phyloP scores from a whole-genome alignment of 1,284 basidiomycete genomes.

The Earliella scabrosa region DNA sequence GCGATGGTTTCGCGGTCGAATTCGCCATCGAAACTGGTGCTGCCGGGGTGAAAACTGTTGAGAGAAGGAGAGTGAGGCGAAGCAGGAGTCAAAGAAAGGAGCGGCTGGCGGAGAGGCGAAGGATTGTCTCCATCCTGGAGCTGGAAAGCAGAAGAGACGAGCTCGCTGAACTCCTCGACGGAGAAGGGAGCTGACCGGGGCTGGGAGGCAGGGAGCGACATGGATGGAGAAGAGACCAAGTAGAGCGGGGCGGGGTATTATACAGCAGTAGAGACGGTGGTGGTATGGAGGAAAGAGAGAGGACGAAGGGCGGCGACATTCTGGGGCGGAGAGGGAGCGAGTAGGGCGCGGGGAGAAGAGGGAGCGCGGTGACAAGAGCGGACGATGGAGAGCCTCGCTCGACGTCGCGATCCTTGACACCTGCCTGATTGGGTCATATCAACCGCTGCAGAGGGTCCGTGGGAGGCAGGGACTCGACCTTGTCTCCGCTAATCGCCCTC shows the following conservation, averaged over 20 bases:
- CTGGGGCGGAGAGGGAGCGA: neutral
- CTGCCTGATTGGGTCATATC: constrained; percentile 20
- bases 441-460: neutral
- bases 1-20: constrained; percentile 15
- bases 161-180: constrained; percentile 30
- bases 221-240: constrained; percentile 15
- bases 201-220: constrained; percentile 15
- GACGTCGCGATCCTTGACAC: constrained; percentile 22
- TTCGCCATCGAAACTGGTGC: constrained; percentile 17
- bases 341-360: constrained; percentile 8
- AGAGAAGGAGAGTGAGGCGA: constrained; percentile 14
- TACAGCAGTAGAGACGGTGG: constrained; percentile 19
- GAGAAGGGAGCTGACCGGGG: constrained; percentile 25
- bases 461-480: neutral
- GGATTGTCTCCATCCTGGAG: constrained; percentile 13
- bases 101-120: constrained; percentile 10
- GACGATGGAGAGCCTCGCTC: constrained; percentile 16
- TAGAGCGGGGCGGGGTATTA: constrained; percentile 19
- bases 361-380: neutral
- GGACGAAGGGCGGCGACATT: neutral
- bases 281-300: constrained; percentile 24
- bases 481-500: neutral
- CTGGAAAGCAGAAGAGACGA: constrained; percentile 29
- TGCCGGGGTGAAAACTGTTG: neutral
- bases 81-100: constrained; percentile 21